A percentile compares a stretch with the other conserved stretches of the same genome.
Conservation (phyloP, 2,329 filamentous ascomycete genomes). For the Scytalidium lignicola region DNA sequence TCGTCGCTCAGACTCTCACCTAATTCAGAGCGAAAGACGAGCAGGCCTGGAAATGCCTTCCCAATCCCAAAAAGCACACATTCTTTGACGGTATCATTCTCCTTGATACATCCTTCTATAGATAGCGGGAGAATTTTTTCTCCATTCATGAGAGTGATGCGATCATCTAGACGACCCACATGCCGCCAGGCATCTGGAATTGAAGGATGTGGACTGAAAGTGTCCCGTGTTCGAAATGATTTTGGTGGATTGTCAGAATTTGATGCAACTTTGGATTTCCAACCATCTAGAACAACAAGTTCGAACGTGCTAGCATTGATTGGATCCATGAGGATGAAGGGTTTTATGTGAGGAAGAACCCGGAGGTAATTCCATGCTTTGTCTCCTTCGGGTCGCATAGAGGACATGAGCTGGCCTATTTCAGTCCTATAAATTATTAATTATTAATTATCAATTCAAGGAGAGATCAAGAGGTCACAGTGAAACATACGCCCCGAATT, state of each 20-base stretch:
- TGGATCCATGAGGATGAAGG: too few species aligned
- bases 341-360: too few species aligned
- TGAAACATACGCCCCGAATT: slow-evolving; percentile 50
- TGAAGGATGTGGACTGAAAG: slow-evolving; percentile 35
- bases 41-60: slow-evolving; percentile 43
- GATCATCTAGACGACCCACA: slow-evolving; percentile 35
- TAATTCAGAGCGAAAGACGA: slow-evolving; percentile 44
- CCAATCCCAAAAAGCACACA: slow-evolving; percentile 51
- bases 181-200: slow-evolving; percentile 36
- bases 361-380: slow-evolving; percentile 59
- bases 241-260: slow-evolving; percentile 1
- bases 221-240: slow-evolving; percentile 23
- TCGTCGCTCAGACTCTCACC: slow-evolving; percentile 32
- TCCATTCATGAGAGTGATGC: slow-evolving; percentile 1
- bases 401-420: slow-evolving; percentile 57
- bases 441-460: too few species aligned
- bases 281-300: background rate
- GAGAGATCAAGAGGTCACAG: too few species aligned
- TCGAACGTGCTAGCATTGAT: too few species aligned
- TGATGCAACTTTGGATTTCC: slow-evolving; percentile 1
- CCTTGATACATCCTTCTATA: slow-evolving; percentile 48
- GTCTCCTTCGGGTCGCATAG: slow-evolving; percentile 44
- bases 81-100: slow-evolving; percentile 48
- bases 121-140: slow-evolving; percentile 40
- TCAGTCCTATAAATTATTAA: slow-evolving; percentile 47